Evolutionary conservation across 2,329 filamentous ascomycete species (phyloP), one percentile per base, ranked within the genome.

Genomic region (Aspergillus uvarum): DNA sequence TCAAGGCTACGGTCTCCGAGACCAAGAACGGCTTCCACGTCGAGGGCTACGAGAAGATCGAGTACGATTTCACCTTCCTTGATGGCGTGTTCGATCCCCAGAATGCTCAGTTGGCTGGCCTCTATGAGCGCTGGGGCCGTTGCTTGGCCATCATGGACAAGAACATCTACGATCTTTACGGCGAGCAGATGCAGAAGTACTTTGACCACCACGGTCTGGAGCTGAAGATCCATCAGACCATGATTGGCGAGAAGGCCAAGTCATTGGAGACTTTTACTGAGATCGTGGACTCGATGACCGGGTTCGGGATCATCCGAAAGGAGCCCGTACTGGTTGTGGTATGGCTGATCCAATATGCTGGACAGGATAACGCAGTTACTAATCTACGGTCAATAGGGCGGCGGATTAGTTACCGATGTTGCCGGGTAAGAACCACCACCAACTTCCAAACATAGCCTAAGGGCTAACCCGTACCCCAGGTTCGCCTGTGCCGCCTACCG

Each of bases 111-210:
- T 21, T 56, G 12, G 53, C 53, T 4, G 32, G 26, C 3, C 53
- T 56, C 42, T 56, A 56, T 19, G 22, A 48, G 24, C 44, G 53
- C 42, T 56, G 42, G 53, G 53, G 44, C 2, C 52, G 53, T 7
- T 49, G 53, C n/a, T 11, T 56, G 42, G 53, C 53, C 16, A 56
- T 56, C 24, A 56, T 56, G 53, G 53, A 56, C 53, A 56, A 56
- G 42, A 56, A 56, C 11, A 56, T 56, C 26, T 56, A 49, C 3
- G 42, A 48, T 21, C 24, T 56, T 2, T 56, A 56, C 53, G 42
- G 53, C 8, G 53, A 47, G 19, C 32, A 56, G 24, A 56, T 56
- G 53, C 38, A 56, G 26, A n/a, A 14, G 12, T 56, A 56, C 53
- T 32, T 56, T 48, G 53, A n/a, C 7, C 44, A 47, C 12, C 53